These are phyloP conservation scores for Rhododendron kiyosumense DNA, from an alignment of 148 eudicot genomes.

Conservation along the genomic window DNA sequence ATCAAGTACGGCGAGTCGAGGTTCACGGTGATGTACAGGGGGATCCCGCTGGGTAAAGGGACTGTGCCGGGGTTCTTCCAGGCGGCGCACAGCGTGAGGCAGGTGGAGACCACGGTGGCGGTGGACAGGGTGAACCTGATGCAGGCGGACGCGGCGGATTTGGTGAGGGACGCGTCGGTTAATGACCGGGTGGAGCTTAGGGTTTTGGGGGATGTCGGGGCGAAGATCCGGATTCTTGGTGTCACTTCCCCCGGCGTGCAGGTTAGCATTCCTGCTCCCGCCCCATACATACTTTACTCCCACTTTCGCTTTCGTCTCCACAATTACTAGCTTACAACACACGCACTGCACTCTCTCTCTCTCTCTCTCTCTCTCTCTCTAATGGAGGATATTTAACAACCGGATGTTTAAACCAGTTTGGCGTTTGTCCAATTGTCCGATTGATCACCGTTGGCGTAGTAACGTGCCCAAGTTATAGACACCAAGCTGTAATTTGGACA, in stretches of 20 bases:
- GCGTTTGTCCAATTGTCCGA: too few relatives aligned
- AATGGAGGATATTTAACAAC: too few relatives aligned
- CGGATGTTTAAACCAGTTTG: too few relatives aligned
- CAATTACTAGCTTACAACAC: too few relatives aligned
- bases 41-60: constrained; percentile 75
- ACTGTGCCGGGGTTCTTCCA: constrained; percentile 69
- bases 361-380: not conserved
- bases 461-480: too few relatives aligned
- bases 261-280: constrained; percentile 20
- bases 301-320: constrained; percentile 3
- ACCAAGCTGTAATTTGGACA: too few relatives aligned
- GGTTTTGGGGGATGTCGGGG: constrained; percentile 84
- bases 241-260: constrained; percentile 82
- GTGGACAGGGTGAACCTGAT: constrained; percentile 72
- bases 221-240: constrained; percentile 76
- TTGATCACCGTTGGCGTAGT: too few relatives aligned
- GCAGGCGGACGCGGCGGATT: constrained; percentile 69
- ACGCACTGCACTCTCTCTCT: not conserved
- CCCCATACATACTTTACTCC: too few relatives aligned
- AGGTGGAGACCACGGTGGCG: constrained; percentile 43
- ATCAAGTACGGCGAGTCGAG: constrained; percentile 73
- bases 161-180: constrained; percentile 60
- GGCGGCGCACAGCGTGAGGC: constrained; percentile 66
- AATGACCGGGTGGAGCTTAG: constrained; percentile 81
- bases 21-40: constrained; percentile 78